Conservation (phyloP, 495 filamentous ascomycete genomes). For the Neurospora discreta region DNA sequence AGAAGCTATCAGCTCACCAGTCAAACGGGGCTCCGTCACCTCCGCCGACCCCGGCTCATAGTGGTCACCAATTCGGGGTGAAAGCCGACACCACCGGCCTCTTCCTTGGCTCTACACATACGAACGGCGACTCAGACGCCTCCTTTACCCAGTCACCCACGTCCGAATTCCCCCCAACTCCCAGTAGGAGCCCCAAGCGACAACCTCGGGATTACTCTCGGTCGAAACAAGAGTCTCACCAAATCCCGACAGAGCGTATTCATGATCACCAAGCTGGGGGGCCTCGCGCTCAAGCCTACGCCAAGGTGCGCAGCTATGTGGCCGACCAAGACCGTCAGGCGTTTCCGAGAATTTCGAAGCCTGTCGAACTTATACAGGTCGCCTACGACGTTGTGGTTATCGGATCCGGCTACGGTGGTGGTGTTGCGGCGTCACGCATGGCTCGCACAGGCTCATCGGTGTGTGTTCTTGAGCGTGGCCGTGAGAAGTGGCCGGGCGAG, state of each 20-base stretch:
- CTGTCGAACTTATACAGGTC: conserved; percentile 43
- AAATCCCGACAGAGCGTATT: conserved; percentile 5
- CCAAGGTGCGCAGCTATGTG: conserved; percentile 28
- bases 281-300: conserved; percentile 22
- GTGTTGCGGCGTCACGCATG: conserved; percentile 55
- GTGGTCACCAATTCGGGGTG: not conserved
- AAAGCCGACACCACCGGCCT: conserved; percentile 5
- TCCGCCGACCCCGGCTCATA: conserved; percentile 15
- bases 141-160: conserved; percentile 6
- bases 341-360: conserved; percentile 44
- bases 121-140: not conserved
- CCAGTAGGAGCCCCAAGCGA: conserved; percentile 1
- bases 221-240: not conserved
- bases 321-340: conserved; percentile 26
- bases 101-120: not conserved
- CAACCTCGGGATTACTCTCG: not conserved
- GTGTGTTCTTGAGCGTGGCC: conserved; percentile 50
- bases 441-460: conserved; percentile 49
- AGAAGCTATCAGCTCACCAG: not conserved
- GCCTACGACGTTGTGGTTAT: conserved; percentile 57
- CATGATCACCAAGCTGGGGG: conserved; percentile 20
- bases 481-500: conserved; percentile 55
- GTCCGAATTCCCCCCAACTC: not conserved
- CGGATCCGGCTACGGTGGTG: conserved; percentile 58
- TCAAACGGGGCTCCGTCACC: conserved; percentile 15